Conservation (phyloP, 2,329 filamentous ascomycete genomes). For the Diaporthe batatas region DNA sequence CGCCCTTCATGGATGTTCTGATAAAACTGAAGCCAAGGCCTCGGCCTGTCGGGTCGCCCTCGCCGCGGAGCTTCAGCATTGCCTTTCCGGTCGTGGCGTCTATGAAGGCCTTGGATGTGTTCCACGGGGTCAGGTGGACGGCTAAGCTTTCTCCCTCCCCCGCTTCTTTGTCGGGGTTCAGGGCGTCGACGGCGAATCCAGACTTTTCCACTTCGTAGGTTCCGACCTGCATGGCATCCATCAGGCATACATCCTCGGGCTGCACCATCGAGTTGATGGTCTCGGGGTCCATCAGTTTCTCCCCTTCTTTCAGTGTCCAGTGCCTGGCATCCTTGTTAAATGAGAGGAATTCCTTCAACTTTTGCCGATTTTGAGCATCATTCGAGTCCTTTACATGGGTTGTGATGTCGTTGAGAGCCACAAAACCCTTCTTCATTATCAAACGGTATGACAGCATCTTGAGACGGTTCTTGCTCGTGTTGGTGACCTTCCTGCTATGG, state of each 20-base stretch:
- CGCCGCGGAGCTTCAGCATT: conserved; percentile 94
- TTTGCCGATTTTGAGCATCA: conserved; percentile 95
- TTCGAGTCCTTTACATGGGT: conserved; percentile 93
- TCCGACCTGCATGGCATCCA: conserved; percentile 97
- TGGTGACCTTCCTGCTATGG: conserved; percentile 94
- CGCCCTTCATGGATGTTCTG: conserved; percentile 98
- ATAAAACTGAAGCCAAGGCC: conserved; percentile 97
- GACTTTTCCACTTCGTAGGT: conserved; percentile 91
- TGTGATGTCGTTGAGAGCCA: conserved; percentile 87
- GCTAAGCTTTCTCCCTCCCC: conserved; percentile 81
- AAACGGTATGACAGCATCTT: conserved; percentile 96
- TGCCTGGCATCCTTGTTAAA: conserved; percentile 91
- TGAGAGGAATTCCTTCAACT: conserved; percentile 94
- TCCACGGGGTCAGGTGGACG: conserved; percentile 94
- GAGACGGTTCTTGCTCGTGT: conserved; percentile 94
- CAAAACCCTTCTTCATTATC: conserved; percentile 80
- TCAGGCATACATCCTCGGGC: conserved; percentile 92
- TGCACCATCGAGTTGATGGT: conserved; percentile 89
- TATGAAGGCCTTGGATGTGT: conserved; percentile 95
- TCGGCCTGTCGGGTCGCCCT: conserved; percentile 93
- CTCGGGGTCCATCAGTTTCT: conserved; percentile 83
- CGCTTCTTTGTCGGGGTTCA: conserved; percentile 74
- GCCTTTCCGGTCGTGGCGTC: conserved; percentile 95
- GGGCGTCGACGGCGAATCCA: conserved; percentile 78
- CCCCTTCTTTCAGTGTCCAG: conserved; percentile 82